Evolutionary conservation across 2,329 filamentous ascomycete genomes (phyloP), one percentile per base, ranked within the genome.

Genomic region (Ambrosiella xylebori): DNA sequence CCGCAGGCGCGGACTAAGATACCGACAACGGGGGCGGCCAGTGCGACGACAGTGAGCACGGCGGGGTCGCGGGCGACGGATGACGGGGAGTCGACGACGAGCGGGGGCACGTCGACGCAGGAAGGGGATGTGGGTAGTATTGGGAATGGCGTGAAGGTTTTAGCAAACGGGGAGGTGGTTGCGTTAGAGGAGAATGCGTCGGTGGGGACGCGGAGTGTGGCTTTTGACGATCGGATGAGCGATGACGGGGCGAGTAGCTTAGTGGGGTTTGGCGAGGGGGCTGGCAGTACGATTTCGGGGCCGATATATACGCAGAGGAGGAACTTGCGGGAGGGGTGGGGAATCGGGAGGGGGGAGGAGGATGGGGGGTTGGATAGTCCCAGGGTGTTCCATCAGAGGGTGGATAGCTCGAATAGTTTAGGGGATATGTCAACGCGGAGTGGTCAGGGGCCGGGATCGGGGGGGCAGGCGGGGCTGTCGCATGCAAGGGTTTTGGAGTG

Each of bases 231-330:
- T 63, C 86, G 85, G 60, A 85, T 93, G 77, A 91, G 86, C 64
- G 89, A 95, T 64, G 88, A 95, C 65, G 85, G 84, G 7, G 84
- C 82, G 56, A 87, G 84, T 1, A 91, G 85, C 62, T 76, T 96
- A 5, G 91, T 96, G 8, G 91, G 86, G 0, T 96, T 96, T 64
- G 91, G 91, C 54, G 90, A 96, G 68, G 91, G 90, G 39, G 90
- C 91, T 8, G 87, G 85, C 64, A 88, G 85, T 68, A 88, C 88
- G 4, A 83, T 90, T 59, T 88, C 83, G 61, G 88, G 88, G 0
- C 87, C 87, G 44, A 85, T 86, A 66, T 78, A 86, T 71, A 68
- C 71, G 77, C 61, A 68, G 77, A 53, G 68, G 73, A 55, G 45
- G 40, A 15, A 40, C 27, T 4, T 47, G 27, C 37, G 59, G 17